Percentiles rank a stretch among this genome's conserved stretches.
These are phyloP conservation scores for Henckelia pumila DNA, from an alignment of 257 asterid genomes.

Conservation along the genomic window DNA sequence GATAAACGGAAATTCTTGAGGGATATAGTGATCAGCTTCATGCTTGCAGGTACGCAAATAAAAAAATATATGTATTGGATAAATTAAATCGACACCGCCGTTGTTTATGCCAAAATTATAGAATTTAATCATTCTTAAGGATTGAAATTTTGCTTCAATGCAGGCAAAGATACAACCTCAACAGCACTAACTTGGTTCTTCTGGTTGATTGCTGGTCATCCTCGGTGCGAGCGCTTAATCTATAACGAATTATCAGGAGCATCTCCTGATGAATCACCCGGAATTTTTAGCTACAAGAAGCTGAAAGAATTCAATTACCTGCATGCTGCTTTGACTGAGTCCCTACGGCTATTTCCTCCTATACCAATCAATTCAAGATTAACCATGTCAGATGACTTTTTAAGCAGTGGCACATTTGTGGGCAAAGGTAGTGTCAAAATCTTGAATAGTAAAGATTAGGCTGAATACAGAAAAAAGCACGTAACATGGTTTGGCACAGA, in stretches of 20 bases:
- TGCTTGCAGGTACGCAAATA: slow-evolving; percentile 34
- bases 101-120: too few species aligned
- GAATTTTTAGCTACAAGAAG: slow-evolving; percentile 30
- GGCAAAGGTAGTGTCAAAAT: slow-evolving; percentile 25
- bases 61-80: not conserved
- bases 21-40: slow-evolving; percentile 45
- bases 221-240: slow-evolving; percentile 29
- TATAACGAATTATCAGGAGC: slow-evolving; percentile 22
- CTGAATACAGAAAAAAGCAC: not conserved
- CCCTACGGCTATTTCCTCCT: slow-evolving; percentile 43
- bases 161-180: slow-evolving; percentile 43
- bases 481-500: not conserved
- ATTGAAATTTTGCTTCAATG: slow-evolving; percentile 1
- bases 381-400: slow-evolving; percentile 22
- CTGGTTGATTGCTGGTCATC: slow-evolving; percentile 41
- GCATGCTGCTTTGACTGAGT: slow-evolving; percentile 39
- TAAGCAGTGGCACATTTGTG: slow-evolving; percentile 31
- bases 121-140: not conserved
- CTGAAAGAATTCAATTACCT: slow-evolving; percentile 36
- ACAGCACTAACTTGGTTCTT: slow-evolving; percentile 45
- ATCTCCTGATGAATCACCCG: slow-evolving; percentile 10
- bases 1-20: slow-evolving; percentile 38
- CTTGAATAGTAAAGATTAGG: not conserved
- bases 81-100: not conserved
- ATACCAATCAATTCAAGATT: slow-evolving; percentile 41